Evolutionary conservation across 352 stramenopile species (phyloP), one percentile per base, ranked within the genome.

Genomic region (Phytophthora sp.): DNA sequence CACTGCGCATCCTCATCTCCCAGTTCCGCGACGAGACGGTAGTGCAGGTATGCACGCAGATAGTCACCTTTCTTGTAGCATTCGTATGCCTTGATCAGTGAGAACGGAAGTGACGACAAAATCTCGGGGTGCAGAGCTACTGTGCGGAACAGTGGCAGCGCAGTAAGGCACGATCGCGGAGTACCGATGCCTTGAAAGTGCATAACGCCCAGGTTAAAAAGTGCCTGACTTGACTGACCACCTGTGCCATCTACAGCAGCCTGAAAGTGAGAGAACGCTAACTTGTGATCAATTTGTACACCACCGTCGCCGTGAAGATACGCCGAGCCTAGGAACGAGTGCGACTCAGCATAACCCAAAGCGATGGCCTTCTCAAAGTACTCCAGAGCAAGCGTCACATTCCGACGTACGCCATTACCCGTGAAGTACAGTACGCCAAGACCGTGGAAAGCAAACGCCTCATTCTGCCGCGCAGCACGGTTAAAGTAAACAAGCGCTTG

Each of bases 181-280:
- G 77, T 89, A 2, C 83, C 83, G 17, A 84, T 61, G 24, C 82
- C 85, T 21, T 62, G 71, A 51, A 79, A 92, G 54, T 92, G 77
- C 85, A 94, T 86, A 30, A 91, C 71, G 3, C 76, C 85, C n/a
- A 92, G 53, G 41, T 92, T 89, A 54, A 91, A 89, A 12, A 88
- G 37, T 11, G 82, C 68, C 39, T 87, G 79, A 27, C 70, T 84
- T 5, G 79, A 88, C 46, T 83, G 50, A 1, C 70, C 72, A 23
- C 60, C 66, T 1, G 77, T 62, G 10, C 58, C 68, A 51, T 69
- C 50, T n/a, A 73, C 74, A n/a, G 85, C 85, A 13, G 81, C 60
- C 30, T 71, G 52, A 39, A 91, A 92, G 44, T 94, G 82, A 20
- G 77, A 64, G 23, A 89, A 90, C 4, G 81, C 82, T 8, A 65